These are phyloP conservation scores for Boletus coccyginus DNA, from an alignment of 768 basidiomycete genomes.

Conservation along the genomic window DNA sequence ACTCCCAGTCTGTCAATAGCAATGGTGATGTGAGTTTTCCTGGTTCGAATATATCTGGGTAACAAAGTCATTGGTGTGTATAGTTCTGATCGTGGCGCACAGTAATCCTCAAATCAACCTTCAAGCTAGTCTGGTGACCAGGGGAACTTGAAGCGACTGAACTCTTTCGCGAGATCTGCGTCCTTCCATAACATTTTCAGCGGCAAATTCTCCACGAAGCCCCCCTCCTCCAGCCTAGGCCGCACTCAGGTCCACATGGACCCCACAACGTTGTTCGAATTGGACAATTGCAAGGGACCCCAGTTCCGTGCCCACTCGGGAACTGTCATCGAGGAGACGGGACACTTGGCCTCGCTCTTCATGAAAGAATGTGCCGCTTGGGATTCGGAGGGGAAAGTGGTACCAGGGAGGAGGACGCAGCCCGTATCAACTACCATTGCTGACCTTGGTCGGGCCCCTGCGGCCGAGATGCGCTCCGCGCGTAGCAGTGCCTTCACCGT, in stretches of 20 bases:
- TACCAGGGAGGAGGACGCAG: background rate
- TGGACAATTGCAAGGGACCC: conserved; percentile 1
- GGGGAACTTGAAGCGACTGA: conserved; percentile 17
- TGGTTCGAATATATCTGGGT: no score
- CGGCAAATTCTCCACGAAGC: background rate
- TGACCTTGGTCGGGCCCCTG: background rate
- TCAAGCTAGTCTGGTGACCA: no score
- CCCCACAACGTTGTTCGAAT: conserved; percentile 18
- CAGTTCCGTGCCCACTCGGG: background rate
- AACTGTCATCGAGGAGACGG: background rate
- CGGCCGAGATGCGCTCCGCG: conserved; percentile 1
- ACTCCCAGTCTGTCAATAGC: no score
- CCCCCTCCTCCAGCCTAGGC: background rate
- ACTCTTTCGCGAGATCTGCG: conserved; percentile 14
- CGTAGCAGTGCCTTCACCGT: background rate
- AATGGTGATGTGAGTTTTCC: no score
- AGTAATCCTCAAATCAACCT: no score
- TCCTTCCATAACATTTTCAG: background rate
- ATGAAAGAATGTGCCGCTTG: background rate
- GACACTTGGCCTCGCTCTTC: conserved; percentile 9
- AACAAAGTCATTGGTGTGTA: no score
- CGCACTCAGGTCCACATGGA: conserved; percentile 8
- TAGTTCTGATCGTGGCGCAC: no score
- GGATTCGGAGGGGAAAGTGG: background rate
- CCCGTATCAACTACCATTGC: background rate